A percentile compares a stretch with the other conserved stretches of the same genome.
These are phyloP conservation scores for Ceraceosorus guamensis DNA, from an alignment of 1,284 basidiomycete species.

Conservation along the genomic window DNA sequence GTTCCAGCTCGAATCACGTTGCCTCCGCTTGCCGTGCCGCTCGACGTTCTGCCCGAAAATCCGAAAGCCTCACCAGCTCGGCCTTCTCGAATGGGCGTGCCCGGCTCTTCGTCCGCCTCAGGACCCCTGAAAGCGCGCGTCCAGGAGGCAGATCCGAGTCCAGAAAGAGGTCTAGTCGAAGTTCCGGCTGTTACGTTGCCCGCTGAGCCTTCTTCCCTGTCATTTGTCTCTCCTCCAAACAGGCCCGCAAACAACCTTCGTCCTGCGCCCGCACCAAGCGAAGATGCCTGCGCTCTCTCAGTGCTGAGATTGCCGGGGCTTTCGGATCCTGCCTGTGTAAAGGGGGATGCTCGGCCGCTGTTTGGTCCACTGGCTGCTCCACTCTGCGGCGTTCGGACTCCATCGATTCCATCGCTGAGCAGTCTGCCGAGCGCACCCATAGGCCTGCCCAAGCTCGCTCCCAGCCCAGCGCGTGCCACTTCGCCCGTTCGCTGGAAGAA, in stretches of 20 bases:
- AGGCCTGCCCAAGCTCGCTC: constrained; percentile 24
- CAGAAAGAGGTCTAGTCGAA: constrained; percentile 1
- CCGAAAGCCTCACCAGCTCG: no score
- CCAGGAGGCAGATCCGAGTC: constrained; percentile 8
- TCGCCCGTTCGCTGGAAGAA: constrained; percentile 46
- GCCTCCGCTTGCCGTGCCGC: no score
- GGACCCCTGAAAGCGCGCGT: constrained; percentile 5
- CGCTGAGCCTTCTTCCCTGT: constrained; percentile 2
- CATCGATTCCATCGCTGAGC: constrained; percentile 42
- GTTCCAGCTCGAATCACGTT: no score
- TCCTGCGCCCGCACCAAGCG: neutral
- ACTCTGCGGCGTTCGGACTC: constrained; percentile 27
- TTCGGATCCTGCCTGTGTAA: neutral
- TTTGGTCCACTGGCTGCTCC: neutral
- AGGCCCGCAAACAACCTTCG: constrained; percentile 3
- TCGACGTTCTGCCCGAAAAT: no score
- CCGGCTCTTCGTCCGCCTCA: constrained; percentile 9
- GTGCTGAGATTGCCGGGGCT: neutral
- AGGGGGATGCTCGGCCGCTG: neutral
- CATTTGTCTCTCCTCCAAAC: neutral
- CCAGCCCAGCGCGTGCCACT: constrained; percentile 35
- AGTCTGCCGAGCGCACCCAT: constrained; percentile 43
- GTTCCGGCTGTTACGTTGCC: no score
- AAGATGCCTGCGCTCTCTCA: neutral
- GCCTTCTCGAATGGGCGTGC: constrained; percentile 2